These are phyloP conservation scores for Dendrostoma leiphaemia DNA, from an alignment of 2,329 filamentous ascomycete species.

Conservation along the genomic window DNA sequence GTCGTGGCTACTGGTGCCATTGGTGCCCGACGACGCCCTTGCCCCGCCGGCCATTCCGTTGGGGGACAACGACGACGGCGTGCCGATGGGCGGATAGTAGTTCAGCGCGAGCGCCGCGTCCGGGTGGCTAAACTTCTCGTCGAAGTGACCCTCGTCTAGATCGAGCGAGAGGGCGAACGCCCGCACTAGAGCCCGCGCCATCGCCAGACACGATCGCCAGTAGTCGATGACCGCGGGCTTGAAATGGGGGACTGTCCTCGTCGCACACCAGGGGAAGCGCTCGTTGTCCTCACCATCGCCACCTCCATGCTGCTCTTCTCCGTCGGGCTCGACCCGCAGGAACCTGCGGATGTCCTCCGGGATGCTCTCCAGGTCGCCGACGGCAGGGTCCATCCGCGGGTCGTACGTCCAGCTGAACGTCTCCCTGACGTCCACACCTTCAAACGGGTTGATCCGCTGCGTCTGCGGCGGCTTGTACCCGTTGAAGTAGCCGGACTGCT, in stretches of 20 bases:
- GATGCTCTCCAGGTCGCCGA: constrained; percentile 37
- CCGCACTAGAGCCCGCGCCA: constrained; percentile 49
- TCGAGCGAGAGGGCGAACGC: constrained; percentile 54
- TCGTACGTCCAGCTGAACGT: constrained; percentile 52
- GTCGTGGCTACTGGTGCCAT: too few species aligned
- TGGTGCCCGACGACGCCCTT: too few species aligned
- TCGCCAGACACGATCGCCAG: constrained; percentile 44
- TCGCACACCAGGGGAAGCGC: constrained; percentile 51
- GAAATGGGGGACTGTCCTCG: constrained; percentile 46
- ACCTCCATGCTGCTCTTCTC: neutral
- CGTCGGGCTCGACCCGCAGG: constrained; percentile 39
- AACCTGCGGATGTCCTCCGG: constrained; percentile 40
- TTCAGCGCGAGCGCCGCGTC: constrained; percentile 42
- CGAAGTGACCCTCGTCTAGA: constrained; percentile 54
- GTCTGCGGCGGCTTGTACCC: constrained; percentile 43
- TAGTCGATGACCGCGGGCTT: constrained; percentile 44
- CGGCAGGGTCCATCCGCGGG: constrained; percentile 48
- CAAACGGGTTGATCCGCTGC: constrained; percentile 47
- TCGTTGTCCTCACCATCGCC: too few species aligned
- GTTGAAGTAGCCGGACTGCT: constrained; percentile 41
- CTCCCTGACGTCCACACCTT: constrained; percentile 50
- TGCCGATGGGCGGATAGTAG: constrained; percentile 33
- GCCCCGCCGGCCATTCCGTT: too few species aligned
- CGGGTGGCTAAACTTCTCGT: constrained; percentile 50
- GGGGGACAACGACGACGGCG: constrained; percentile 13